Conservation (phyloP, 345 rosid species). For the Eucalyptus marginata region DNA sequence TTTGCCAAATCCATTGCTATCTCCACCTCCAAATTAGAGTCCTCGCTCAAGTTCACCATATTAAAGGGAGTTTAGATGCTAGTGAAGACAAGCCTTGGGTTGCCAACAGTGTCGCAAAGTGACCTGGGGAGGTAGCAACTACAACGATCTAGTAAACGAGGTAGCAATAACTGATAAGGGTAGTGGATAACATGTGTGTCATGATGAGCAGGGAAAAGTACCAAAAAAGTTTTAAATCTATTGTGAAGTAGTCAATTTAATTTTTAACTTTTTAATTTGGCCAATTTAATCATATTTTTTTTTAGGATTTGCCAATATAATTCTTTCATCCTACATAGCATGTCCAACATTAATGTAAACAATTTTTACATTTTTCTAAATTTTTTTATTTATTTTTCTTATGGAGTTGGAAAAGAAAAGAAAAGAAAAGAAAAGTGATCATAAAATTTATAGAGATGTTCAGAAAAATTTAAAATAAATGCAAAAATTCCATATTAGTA, state of each 20-base stretch:
- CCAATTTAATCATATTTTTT: too few species aligned
- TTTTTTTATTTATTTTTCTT: background rate
- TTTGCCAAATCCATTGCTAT: background rate
- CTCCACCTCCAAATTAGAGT: background rate
- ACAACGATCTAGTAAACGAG: rapidly evolving
- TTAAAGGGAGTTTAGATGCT: background rate
- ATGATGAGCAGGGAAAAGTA: background rate
- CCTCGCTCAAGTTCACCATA: background rate
- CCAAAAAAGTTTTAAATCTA: too few species aligned
- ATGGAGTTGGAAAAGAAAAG: too few species aligned
- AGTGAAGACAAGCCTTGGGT: background rate
- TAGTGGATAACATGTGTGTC: background rate
- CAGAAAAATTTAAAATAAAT: background rate
- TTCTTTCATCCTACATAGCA: background rate
- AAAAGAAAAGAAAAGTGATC: background rate
- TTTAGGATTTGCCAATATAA: background rate
- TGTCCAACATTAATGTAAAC: too few species aligned
- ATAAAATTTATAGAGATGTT: background rate
- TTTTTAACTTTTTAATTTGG: background rate
- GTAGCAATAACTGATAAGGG: background rate
- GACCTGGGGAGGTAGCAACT: background rate
- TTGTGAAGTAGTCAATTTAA: background rate
- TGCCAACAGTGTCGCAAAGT: rapidly evolving
- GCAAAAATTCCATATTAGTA: background rate
- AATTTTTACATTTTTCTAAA: background rate